Evolutionary conservation across 305 asterid species (phyloP).

Genomic region (Ilex paraguariensis): DNA sequence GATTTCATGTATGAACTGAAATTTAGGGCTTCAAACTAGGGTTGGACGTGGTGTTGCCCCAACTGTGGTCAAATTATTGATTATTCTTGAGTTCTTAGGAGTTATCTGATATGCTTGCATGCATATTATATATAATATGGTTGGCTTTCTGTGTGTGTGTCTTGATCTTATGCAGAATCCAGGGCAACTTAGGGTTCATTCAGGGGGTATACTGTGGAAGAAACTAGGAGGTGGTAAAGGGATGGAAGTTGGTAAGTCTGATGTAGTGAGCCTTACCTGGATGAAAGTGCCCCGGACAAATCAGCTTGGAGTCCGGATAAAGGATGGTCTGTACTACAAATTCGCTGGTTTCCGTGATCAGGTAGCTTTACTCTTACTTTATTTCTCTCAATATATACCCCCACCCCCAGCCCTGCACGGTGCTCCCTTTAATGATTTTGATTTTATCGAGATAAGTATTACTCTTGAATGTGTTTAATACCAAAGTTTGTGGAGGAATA

Average conservation of each 20-base stretch:
- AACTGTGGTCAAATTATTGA: not conserved
- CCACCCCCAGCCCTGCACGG: too few species aligned
- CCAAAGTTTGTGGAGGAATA: too few species aligned
- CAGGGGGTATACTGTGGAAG: slow-evolving; percentile 89
- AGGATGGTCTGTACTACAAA: slow-evolving; percentile 84
- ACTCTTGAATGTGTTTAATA: not conserved
- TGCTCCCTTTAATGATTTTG: slow-evolving; percentile 1
- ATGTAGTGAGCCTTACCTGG: slow-evolving; percentile 75
- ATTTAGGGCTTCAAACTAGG: not conserved
- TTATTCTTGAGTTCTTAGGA: too few species aligned
- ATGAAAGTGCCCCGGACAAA: slow-evolving; percentile 92
- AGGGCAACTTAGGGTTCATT: slow-evolving; percentile 82
- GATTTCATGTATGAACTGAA: not conserved
- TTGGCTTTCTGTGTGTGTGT: slow-evolving; percentile 4
- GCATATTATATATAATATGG: not conserved
- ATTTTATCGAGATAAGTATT: not conserved
- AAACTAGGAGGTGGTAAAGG: slow-evolving; percentile 96
- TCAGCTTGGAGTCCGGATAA: slow-evolving; percentile 88
- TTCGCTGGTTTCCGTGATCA: slow-evolving; percentile 93
- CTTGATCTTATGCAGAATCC: slow-evolving; percentile 51
- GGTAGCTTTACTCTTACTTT: slow-evolving; percentile 32
- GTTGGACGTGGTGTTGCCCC: not conserved
- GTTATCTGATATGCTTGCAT: slow-evolving; percentile 2
- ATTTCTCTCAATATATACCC: not conserved
- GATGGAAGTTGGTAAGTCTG: slow-evolving; percentile 85